These are phyloP conservation scores for Kalmusia sp. DNA, from an alignment of 2,329 filamentous ascomycete genomes.

Conservation along the genomic window DNA sequence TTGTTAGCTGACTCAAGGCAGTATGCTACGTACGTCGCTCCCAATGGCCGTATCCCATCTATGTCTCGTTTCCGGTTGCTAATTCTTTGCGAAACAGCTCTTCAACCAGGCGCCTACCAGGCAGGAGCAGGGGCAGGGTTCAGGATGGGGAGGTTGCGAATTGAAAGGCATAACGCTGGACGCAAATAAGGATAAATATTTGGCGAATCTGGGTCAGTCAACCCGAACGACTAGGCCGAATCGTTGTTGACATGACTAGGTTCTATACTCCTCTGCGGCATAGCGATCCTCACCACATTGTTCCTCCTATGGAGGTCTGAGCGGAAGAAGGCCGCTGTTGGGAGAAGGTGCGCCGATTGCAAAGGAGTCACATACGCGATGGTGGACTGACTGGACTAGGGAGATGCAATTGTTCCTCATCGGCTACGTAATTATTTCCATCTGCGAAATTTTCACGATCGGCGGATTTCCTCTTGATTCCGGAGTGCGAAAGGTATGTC, in stretches of 20 bases:
- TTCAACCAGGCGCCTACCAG: slow-evolving; percentile 65
- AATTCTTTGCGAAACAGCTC: slow-evolving; percentile 60
- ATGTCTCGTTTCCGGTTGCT: slow-evolving; percentile 29
- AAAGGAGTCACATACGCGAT: not conserved
- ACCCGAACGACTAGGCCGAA: slow-evolving; percentile 10
- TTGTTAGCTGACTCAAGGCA: slow-evolving; percentile 31
- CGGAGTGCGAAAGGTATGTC: slow-evolving; percentile 73
- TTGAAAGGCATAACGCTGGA: slow-evolving; percentile 78
- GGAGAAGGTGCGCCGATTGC: slow-evolving; percentile 71
- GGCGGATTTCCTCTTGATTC: slow-evolving; percentile 81
- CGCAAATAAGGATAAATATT: slow-evolving; percentile 59
- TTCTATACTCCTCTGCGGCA: slow-evolving; percentile 82
- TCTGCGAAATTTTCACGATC: slow-evolving; percentile 96
- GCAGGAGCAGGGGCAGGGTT: slow-evolving; percentile 67
- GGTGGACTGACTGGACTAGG: slow-evolving; percentile 57
- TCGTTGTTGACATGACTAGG: slow-evolving; percentile 59
- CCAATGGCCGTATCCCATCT: slow-evolving; percentile 7
- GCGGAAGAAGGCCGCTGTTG: slow-evolving; percentile 90
- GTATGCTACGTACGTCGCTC: slow-evolving; percentile 57
- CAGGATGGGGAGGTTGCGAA: slow-evolving; percentile 72
- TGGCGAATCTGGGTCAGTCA: slow-evolving; percentile 83
- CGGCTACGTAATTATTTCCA: slow-evolving; percentile 83
- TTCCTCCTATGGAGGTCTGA: slow-evolving; percentile 83
- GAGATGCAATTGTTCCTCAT: slow-evolving; percentile 96
- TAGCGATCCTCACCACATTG: slow-evolving; percentile 73